Percentiles rank a stretch among this genome's conserved stretches.
phyloP scores from a whole-genome alignment of 192 early-diverging fungal species.

The Cladochytrium replicatum region DNA sequence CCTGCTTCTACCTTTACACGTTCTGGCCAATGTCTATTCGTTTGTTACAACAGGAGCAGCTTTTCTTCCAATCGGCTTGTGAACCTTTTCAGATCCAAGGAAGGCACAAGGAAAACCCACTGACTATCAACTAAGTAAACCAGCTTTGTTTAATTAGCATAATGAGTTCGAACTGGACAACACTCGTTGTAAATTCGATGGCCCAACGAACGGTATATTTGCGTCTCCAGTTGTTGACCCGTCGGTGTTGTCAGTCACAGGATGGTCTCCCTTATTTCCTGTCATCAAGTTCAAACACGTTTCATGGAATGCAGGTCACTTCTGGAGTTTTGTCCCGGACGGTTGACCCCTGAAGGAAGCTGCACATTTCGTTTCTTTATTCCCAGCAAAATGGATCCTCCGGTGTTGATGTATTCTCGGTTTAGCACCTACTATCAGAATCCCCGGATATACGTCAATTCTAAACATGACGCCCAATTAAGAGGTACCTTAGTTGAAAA shows the following conservation, averaged over 20 bases:
- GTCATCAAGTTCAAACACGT: background rate
- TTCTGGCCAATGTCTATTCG: no score
- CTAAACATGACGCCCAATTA: conserved; percentile 73
- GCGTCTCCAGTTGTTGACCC: background rate
- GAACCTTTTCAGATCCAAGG: background rate
- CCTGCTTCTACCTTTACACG: no score
- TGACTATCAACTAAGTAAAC: background rate
- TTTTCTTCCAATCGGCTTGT: background rate
- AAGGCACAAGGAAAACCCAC: background rate
- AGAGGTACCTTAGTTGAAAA: conserved; percentile 43
- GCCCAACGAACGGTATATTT: background rate
- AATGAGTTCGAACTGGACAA: background rate
- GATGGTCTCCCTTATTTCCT: background rate
- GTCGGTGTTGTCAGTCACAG: background rate
- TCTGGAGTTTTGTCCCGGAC: conserved; percentile 16
- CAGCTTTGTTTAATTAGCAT: background rate
- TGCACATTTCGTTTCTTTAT: conserved; percentile 71
- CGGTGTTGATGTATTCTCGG: conserved; percentile 89
- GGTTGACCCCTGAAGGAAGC: conserved; percentile 30
- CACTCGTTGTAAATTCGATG: background rate
- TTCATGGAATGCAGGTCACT: background rate
- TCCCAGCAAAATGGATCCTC: conserved; percentile 49
- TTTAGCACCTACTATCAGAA: conserved; percentile 99
- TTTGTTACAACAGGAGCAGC: background rate
- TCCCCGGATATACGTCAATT: conserved; percentile 91